These are phyloP conservation scores for Penicillium brevicompactum DNA, from an alignment of 2,329 filamentous ascomycete species.

Conservation along the genomic window DNA sequence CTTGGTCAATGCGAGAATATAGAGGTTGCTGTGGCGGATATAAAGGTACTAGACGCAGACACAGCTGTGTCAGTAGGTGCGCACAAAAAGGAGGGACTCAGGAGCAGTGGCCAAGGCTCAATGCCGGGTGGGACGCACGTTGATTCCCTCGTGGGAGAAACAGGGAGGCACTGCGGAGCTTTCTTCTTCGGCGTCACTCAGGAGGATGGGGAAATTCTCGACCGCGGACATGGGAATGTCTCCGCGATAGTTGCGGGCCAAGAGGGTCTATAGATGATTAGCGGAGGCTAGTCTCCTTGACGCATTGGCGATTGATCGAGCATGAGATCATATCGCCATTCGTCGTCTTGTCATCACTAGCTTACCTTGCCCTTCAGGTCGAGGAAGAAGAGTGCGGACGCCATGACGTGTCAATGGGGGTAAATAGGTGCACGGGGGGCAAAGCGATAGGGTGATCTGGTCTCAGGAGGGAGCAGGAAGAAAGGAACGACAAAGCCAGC, in stretches of 20 bases:
- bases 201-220: conserved; percentile 93
- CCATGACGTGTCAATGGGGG: conserved; percentile 64
- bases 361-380: conserved; percentile 98
- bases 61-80: conserved; percentile 15
- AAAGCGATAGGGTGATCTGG: conserved; percentile 6
- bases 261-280: conserved; percentile 71
- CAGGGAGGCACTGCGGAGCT: conserved; percentile 95
- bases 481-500: conserved; percentile 4
- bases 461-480: neutral
- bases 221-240: conserved; percentile 99
- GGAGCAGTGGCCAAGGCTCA: conserved; percentile 9
- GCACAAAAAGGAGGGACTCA: conserved; percentile 15
- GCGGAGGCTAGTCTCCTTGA: conserved; percentile 15
- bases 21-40: conserved; percentile 98
- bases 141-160: conserved; percentile 98
- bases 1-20: conserved; percentile 95
- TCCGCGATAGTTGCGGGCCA: conserved; percentile 96
- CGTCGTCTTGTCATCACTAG: neutral
- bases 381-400: conserved; percentile 96
- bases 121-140: conserved; percentile 61
- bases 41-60: conserved; percentile 76
- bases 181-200: conserved; percentile 98
- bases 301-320: conserved; percentile 20
- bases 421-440: conserved; percentile 3
- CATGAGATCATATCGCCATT: neutral